Evolutionary conservation across 2,329 filamentous ascomycete genomes (phyloP), one percentile per base, ranked within the genome.

Genomic region (Scolecobasidium constrictum): DNA sequence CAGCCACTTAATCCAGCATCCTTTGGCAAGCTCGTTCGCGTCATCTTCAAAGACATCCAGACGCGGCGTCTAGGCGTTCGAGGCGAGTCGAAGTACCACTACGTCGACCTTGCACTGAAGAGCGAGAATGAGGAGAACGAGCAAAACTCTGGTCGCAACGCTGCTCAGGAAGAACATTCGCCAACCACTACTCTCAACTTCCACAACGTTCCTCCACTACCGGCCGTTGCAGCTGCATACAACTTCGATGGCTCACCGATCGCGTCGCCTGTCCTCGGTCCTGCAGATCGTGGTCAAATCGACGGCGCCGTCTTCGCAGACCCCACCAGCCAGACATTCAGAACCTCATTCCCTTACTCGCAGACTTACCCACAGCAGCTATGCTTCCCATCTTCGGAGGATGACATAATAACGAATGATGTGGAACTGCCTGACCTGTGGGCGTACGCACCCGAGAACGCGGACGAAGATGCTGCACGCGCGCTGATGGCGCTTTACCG

Each of bases 31-130:
- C 76, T 98, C 35, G 92, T 98, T 23, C 80, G 92, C 22, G 90
- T 98, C 31, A 83, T 98, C 40, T 98, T 96, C 53, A 90, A 92
- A 0, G 90, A 88, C 34, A 81, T 98, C 17, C 90, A 94, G 63
- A 98, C 92, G 22, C 76, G 92, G 46, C 77, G 92, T 49, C 71
- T 98, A 11, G 92, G 92, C 48, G 88, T 96, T 37, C 79, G 92
- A 42, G 92, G 92, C 49, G 90, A 96, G 65, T 98, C 92, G 12
- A 98, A 98, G 60, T 98, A 98, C 60, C 92, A 98, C 62, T 98
- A 98, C 55, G 71, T 72, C 38, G 70, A 73, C 49, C 60, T 73
- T 28, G 68, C 66, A 31, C 64, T 72, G 23, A 64, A 64, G 45
- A 67, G 69, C 46, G 70, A 71, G 28, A 22, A 23, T 26, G 13